Evolutionary conservation across 177 flowering plant genomes (phyloP), one percentile per base, ranked within the genome.

Genomic region (Vitis hybrid): DNA sequence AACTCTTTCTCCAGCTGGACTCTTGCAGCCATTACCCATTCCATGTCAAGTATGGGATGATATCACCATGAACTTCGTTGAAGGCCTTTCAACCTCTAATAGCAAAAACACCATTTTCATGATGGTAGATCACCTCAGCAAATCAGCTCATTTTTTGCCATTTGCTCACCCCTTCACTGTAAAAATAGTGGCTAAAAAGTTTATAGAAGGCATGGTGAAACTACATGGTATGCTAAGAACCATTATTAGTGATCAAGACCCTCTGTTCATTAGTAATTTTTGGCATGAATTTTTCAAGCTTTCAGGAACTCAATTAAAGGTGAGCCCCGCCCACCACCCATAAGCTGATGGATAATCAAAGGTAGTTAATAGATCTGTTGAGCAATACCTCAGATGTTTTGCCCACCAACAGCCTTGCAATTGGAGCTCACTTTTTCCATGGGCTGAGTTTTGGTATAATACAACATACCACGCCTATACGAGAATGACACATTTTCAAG

Each of bases 381-480:
- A 70, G 18, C 18, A 21, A 3, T 62, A 70, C 56, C n/a, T 70
- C 0, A 0, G 73, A 9, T 2, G 54, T 10, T 62, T 70, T 6
- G 3, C 2, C 1, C 4, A 8, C 11, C 6, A 30, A 6, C 32
- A 62, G 0, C 73, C 67, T 12, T 1, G 24, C 1, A n/a, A 61
- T 6, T 70, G 67, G 73, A n/a, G 8, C 3, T 5, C 8, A 2
- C 30, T 12, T 2, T 21, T 48, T 2, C 16, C 35, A 1, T 72
- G 35, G 76, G 76, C 72, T 3, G 66, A 74, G 30, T 74, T 10
- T 11, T 52, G 72, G 66, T 74, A 63, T 24, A 74, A 74, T 30
- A 52, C 76, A 1, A 7, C 72, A 2, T 62, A 14, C 19, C 71
- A 73, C 6, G 0, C 62, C 1, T 52, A 65, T 3, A 9, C 18